These are phyloP conservation scores for Cordyceps cateniannulata DNA, from an alignment of 2,329 filamentous ascomycete genomes.

Conservation along the genomic window DNA sequence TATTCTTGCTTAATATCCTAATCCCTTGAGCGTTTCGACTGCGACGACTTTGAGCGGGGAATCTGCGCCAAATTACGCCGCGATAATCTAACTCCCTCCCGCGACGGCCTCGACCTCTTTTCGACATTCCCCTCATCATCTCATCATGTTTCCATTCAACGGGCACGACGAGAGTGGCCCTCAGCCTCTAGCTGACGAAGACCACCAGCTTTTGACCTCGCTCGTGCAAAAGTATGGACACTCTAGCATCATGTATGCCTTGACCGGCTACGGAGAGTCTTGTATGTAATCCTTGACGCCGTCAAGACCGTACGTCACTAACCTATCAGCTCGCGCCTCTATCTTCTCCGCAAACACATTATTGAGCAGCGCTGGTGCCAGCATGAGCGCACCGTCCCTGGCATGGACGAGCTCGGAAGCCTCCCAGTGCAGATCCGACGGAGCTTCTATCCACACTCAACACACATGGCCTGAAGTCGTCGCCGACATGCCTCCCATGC, in stretches of 20 bases:
- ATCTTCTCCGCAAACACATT: slow-evolving; percentile 34
- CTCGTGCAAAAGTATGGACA: slow-evolving; percentile 34
- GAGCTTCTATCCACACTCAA: slow-evolving; percentile 33
- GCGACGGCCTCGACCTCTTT: background rate
- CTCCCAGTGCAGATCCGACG: slow-evolving; percentile 33
- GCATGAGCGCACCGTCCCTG: slow-evolving; percentile 32
- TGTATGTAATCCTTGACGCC: slow-evolving; percentile 24
- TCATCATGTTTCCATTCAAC: slow-evolving; percentile 29
- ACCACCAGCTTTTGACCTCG: slow-evolving; percentile 30
- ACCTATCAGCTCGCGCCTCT: slow-evolving; percentile 29
- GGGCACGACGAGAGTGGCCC: slow-evolving; percentile 28
- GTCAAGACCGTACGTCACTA: background rate
- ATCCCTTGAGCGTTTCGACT: background rate
- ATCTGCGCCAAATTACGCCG: background rate
- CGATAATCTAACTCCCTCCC: background rate
- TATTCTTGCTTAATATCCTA: background rate
- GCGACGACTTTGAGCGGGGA: background rate
- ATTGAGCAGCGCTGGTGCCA: slow-evolving; percentile 26
- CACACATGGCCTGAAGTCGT: slow-evolving; percentile 31
- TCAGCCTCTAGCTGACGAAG: slow-evolving; percentile 31
- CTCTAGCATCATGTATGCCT: slow-evolving; percentile 29
- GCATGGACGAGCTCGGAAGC: slow-evolving; percentile 35
- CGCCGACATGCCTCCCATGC: slow-evolving; percentile 27
- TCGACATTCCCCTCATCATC: background rate
- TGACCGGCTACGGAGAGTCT: slow-evolving; percentile 29